phyloP scores from a whole-genome alignment of 805 yeast species.

The Clavispora fructus region DNA sequence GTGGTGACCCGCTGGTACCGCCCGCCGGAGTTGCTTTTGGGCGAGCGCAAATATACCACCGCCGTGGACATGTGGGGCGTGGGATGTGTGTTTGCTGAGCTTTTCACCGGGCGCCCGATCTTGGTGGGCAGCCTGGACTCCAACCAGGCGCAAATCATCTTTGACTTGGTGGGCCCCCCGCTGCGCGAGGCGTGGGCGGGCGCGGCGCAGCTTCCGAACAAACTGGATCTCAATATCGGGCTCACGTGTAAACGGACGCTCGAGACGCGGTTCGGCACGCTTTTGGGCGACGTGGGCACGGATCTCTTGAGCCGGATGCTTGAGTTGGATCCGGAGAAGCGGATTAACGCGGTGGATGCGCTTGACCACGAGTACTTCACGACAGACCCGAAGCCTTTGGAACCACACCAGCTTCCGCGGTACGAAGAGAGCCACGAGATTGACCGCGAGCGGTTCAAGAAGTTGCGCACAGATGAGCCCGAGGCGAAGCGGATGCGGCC shows the following conservation, averaged over 20 bases:
- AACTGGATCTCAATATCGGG: conserved; percentile 39
- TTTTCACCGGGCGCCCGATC: conserved; percentile 76
- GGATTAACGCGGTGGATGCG: conserved; percentile 80
- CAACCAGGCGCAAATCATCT: conserved; percentile 81
- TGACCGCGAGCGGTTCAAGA: conserved; percentile 58
- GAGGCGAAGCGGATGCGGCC: not conserved
- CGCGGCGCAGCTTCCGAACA: conserved; percentile 53
- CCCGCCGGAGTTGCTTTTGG: conserved; percentile 88
- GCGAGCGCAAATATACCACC: conserved; percentile 81
- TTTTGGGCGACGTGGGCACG: conserved; percentile 44
- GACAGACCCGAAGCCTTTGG: conserved; percentile 59
- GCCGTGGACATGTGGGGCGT: conserved; percentile 98
- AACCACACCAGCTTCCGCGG: conserved; percentile 50
- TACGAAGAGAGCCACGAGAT: conserved; percentile 89
- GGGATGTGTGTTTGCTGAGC: conserved; percentile 93
- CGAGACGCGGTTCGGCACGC: conserved; percentile 42
- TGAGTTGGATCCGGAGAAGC: conserved; percentile 60
- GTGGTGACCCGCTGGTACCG: conserved; percentile 98
- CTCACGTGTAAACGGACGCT: conserved; percentile 44
- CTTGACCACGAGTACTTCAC: conserved; percentile 64
- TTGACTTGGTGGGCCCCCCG: conserved; percentile 81
- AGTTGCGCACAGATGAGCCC: conserved; percentile 21
- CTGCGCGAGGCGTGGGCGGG: conserved; percentile 55
- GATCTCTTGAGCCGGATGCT: conserved; percentile 58
- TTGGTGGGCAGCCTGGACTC: conserved; percentile 79